Percentiles rank a stretch among this genome's conserved stretches.
These are phyloP conservation scores for Thelephora ganbajun DNA, from an alignment of 768 basidiomycete species.

Conservation along the genomic window DNA sequence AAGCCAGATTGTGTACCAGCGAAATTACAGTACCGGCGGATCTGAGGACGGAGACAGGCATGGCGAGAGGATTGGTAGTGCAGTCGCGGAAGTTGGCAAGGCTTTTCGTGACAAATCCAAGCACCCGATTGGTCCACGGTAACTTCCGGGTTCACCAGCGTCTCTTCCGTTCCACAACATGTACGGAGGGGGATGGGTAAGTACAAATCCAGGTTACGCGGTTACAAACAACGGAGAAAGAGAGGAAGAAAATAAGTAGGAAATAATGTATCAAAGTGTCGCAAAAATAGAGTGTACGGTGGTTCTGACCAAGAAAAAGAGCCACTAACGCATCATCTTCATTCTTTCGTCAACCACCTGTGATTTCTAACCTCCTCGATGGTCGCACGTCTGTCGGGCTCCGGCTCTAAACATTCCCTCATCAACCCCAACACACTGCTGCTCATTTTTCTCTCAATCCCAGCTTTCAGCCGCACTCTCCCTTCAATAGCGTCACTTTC, in stretches of 20 bases:
- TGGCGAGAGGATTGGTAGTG: slow-evolving; percentile 1
- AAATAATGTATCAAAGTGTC: neutral
- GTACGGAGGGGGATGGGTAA: slow-evolving; percentile 1
- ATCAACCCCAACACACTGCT: slow-evolving; percentile 46
- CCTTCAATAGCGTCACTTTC: slow-evolving; percentile 68
- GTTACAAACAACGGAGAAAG: slow-evolving; percentile 5
- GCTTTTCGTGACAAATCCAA: too few relatives aligned
- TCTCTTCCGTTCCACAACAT: slow-evolving; percentile 3
- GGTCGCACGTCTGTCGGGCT: slow-evolving; percentile 67
- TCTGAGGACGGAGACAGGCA: slow-evolving; percentile 5
- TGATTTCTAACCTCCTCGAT: slow-evolving; percentile 74
- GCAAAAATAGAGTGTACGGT: too few relatives aligned
- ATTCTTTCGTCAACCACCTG: slow-evolving; percentile 38
- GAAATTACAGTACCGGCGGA: slow-evolving; percentile 1
- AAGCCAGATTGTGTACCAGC: neutral
- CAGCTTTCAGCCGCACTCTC: slow-evolving; percentile 29
- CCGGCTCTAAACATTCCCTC: slow-evolving; percentile 69
- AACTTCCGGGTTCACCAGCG: slow-evolving; percentile 5
- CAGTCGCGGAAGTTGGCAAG: too few relatives aligned
- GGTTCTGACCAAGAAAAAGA: neutral
- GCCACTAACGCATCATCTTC: neutral
- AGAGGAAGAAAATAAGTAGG: slow-evolving; percentile 6
- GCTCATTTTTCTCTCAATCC: slow-evolving; percentile 6
- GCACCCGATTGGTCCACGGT: slow-evolving; percentile 7
- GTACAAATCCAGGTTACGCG: too few relatives aligned